A percentile compares a stretch with the other conserved stretches of the same genome.
Evolutionary conservation across 495 filamentous ascomycete genomes (phyloP).

Genomic region (Lichenothelia convexa): DNA sequence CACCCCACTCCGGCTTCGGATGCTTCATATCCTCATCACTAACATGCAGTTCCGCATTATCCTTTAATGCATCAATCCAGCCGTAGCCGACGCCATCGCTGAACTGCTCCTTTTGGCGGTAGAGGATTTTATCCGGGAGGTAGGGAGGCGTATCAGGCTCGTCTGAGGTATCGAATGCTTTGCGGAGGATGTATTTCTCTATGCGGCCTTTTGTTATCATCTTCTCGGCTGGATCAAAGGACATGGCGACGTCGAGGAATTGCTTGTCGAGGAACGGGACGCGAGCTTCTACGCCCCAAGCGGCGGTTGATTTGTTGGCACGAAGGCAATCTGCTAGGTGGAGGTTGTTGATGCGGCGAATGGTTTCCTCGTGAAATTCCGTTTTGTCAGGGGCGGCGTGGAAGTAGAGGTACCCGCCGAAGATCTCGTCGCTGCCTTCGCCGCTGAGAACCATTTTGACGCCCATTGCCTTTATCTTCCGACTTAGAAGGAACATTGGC

Average conservation of each 20-base stretch:
- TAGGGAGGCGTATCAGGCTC: conserved; percentile 65
- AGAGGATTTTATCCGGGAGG: conserved; percentile 85
- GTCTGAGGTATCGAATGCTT: conserved; percentile 86
- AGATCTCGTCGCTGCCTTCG: conserved; percentile 94
- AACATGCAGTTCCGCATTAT: conserved; percentile 70
- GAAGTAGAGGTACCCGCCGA: conserved; percentile 98
- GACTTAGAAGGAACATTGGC: conserved; percentile 91
- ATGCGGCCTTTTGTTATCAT: conserved; percentile 81
- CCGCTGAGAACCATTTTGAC: conserved; percentile 98
- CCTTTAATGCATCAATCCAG: conserved; percentile 96
- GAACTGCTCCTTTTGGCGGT: conserved; percentile 99
- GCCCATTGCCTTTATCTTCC: conserved; percentile 97
- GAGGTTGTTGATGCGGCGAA: conserved; percentile 83
- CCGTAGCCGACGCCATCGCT: conserved; percentile 96
- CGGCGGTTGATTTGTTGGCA: conserved; percentile 97
- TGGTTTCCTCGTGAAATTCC: conserved; percentile 84
- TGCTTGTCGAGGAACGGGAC: conserved; percentile 96
- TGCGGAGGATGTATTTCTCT: conserved; percentile 93
- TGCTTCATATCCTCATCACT: conserved; percentile 95
- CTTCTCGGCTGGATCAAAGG: conserved; percentile 84
- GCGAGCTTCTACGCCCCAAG: conserved; percentile 95
- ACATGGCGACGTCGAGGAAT: conserved; percentile 84
- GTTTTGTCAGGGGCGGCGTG: conserved; percentile 77
- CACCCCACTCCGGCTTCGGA: conserved; percentile 88
- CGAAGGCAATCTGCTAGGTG: conserved; percentile 88